Conservation (phyloP, 176 grass and related monocot genomes). For the Dendrocalamus sinicus region DNA sequence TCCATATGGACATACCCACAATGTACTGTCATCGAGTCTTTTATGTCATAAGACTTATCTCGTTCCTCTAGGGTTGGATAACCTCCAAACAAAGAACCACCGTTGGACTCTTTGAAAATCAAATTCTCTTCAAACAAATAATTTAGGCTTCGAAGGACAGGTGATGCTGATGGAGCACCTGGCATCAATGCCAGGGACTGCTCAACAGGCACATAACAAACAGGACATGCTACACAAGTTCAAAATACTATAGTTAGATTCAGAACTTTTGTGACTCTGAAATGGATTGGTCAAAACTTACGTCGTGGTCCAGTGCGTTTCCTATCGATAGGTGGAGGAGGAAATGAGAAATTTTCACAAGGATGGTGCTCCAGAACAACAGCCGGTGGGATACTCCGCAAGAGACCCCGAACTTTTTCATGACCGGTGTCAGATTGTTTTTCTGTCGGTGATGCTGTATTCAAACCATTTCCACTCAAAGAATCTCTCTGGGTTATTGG, state of each 20-base stretch:
- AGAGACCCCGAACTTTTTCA: constrained; percentile 33
- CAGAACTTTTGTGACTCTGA: constrained; percentile 11
- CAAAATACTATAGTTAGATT: constrained; percentile 50
- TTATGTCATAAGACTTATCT: constrained; percentile 79
- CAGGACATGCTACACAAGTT: constrained; percentile 78
- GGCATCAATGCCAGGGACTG: constrained; percentile 72
- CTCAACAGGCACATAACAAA: constrained; percentile 91
- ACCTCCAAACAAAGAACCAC: constrained; percentile 87
- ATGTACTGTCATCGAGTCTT: constrained; percentile 79
- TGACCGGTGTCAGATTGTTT: constrained; percentile 42
- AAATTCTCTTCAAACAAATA: constrained; percentile 74
- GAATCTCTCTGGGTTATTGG: constrained; percentile 40
- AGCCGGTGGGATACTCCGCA: constrained; percentile 47
- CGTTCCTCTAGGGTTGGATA: constrained; percentile 82
- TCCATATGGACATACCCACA: constrained; percentile 77
- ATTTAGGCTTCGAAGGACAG: constrained; percentile 75
- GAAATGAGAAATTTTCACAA: constrained; percentile 89
- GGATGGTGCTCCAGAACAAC: constrained; percentile 66
- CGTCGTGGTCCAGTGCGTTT: constrained; percentile 94
- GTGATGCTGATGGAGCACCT: constrained; percentile 59
- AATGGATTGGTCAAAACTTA: constrained; percentile 59
- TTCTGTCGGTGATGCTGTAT: constrained; percentile 35
- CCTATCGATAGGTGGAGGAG: constrained; percentile 76
- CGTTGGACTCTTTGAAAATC: constrained; percentile 58
- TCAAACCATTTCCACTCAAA: constrained; percentile 31